phyloP scores from a whole-genome alignment of 805 yeast species.

The Helenozyma baotianmanensis region DNA sequence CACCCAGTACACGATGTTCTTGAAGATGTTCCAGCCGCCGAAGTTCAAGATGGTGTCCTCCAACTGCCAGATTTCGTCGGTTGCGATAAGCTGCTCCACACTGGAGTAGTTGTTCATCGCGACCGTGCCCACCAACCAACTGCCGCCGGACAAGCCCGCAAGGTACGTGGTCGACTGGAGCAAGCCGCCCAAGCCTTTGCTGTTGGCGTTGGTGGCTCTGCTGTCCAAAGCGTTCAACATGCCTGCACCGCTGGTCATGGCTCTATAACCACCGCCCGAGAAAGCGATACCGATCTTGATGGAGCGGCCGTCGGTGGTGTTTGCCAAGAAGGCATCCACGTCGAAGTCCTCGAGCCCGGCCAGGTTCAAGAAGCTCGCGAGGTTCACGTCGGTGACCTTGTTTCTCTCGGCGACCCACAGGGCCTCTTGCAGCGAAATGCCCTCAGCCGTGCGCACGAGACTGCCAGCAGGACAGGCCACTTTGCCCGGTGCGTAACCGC shows the following conservation, averaged over 20 bases:
- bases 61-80: slow-evolving; percentile 30
- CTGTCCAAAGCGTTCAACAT: slow-evolving; percentile 7
- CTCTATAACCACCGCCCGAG: slow-evolving; percentile 11
- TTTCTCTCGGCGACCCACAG: slow-evolving; percentile 4
- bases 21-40: slow-evolving; percentile 37
- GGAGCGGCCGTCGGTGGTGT: slow-evolving; percentile 1
- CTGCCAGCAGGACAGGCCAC: slow-evolving; percentile 4
- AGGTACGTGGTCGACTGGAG: slow-evolving; percentile 8
- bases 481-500: slow-evolving; percentile 4
- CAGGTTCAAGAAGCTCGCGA: slow-evolving; percentile 4
- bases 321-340: slow-evolving; percentile 1
- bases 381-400: background rate
- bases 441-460: slow-evolving; percentile 6
- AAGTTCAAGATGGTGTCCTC: slow-evolving; percentile 10
- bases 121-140: slow-evolving; percentile 31
- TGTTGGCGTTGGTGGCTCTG: slow-evolving; percentile 5
- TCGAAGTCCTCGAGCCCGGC: slow-evolving; percentile 6
- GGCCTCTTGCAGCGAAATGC: slow-evolving; percentile 2
- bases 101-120: slow-evolving; percentile 54
- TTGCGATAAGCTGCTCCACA: slow-evolving; percentile 34
- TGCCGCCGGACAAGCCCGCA: slow-evolving; percentile 8
- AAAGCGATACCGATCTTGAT: slow-evolving; percentile 7
- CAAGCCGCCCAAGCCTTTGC: slow-evolving; percentile 9
- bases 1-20: slow-evolving; percentile 13
- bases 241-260: slow-evolving; percentile 9